These are phyloP conservation scores for Pichia sp. DNA, from an alignment of 1,139 yeast species.

Conservation along the genomic window DNA sequence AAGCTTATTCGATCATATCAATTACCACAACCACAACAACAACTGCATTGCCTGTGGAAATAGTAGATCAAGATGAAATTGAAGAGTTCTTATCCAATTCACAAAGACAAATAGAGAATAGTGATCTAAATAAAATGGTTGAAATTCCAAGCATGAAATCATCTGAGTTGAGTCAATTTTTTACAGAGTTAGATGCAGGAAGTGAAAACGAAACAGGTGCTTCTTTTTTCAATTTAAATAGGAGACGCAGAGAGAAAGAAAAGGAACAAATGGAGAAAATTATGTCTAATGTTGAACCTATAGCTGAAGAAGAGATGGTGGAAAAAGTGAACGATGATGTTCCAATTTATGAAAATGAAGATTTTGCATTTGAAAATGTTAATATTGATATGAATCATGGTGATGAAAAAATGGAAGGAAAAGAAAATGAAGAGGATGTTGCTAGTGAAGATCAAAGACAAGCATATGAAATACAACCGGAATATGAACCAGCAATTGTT, in stretches of 20 bases:
- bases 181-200: constrained; percentile 17
- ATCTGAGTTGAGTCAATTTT: constrained; percentile 17
- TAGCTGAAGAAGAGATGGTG: constrained; percentile 3
- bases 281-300: constrained; percentile 5
- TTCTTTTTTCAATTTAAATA: constrained; percentile 16
- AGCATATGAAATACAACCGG: not conserved
- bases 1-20: constrained; percentile 4
- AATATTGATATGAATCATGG: constrained; percentile 8
- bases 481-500: not conserved
- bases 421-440: not conserved
- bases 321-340: not conserved
- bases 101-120: not conserved
- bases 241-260: constrained; percentile 10
- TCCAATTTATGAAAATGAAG: constrained; percentile 8
- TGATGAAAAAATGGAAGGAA: not conserved
- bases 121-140: constrained; percentile 3
- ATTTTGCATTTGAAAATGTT: constrained; percentile 13
- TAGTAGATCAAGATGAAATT: constrained; percentile 16
- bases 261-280: constrained; percentile 2
- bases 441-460: constrained; percentile 1
- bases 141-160: constrained; percentile 18
- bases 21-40: constrained; percentile 10
- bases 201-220: constrained; percentile 10
- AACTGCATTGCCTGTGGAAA: constrained; percentile 15
- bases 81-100: constrained; percentile 15